A percentile compares a stretch with the other conserved stretches of the same genome.
Evolutionary conservation across 306 rosid genomes (phyloP).

Genomic region (Cicer chorassanicum): DNA sequence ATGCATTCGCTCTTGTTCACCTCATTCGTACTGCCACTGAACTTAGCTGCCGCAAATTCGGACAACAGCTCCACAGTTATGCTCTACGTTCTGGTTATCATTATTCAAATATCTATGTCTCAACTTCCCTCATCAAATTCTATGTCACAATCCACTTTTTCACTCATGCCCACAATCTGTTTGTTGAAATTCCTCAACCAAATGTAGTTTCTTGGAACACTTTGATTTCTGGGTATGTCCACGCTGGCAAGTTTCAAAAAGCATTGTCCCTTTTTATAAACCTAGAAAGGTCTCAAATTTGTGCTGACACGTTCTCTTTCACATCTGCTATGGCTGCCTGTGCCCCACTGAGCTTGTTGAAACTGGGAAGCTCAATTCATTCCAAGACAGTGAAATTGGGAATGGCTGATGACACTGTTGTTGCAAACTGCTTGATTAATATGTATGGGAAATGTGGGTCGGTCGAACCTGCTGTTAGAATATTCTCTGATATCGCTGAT

Average conservation of each 20-base stretch:
- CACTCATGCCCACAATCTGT: not conserved
- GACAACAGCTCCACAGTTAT: constrained; percentile 62
- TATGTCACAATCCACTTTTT: constrained; percentile 35
- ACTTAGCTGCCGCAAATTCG: constrained; percentile 41
- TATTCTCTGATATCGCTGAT: constrained; percentile 46
- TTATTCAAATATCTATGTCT: constrained; percentile 49
- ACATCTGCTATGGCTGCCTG: constrained; percentile 64
- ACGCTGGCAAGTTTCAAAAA: constrained; percentile 49
- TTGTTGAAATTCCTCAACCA: constrained; percentile 11
- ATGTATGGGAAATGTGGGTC: constrained; percentile 82
- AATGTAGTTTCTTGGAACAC: constrained; percentile 71
- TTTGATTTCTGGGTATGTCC: constrained; percentile 68
- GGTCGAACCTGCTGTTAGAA: constrained; percentile 46
- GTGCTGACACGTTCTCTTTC: constrained; percentile 60
- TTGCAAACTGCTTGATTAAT: constrained; percentile 73
- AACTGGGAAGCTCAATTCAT: constrained; percentile 63
- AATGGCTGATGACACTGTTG: constrained; percentile 45
- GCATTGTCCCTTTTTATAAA: constrained; percentile 53
- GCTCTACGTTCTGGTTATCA: constrained; percentile 60
- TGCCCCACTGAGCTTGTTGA: constrained; percentile 54
- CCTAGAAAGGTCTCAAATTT: constrained; percentile 52
- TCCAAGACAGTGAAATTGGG: constrained; percentile 60
- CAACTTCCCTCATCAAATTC: constrained; percentile 54
- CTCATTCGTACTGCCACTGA: constrained; percentile 53
- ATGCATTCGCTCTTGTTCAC: constrained; percentile 56